A percentile compares a stretch with the other conserved stretches of the same genome.
Evolutionary conservation across 139 green algal species (phyloP).

Genomic region (Monoraphidium neglectum): DNA sequence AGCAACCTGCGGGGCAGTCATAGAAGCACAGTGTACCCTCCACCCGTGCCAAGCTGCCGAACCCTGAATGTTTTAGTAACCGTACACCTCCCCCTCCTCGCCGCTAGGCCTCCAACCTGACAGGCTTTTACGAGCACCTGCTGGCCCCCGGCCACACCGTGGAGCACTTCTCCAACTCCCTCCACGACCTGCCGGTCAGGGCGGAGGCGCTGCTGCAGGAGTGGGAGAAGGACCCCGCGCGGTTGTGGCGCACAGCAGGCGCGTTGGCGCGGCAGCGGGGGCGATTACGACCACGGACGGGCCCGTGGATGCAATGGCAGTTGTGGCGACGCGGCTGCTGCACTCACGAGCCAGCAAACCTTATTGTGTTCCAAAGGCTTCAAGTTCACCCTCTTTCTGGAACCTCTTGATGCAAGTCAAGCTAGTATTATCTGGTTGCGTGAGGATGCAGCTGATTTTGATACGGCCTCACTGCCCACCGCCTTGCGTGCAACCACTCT

Average conservation of each 20-base stretch:
- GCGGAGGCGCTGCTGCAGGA: not conserved
- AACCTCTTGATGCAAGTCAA: no score
- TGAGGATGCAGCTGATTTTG: no score
- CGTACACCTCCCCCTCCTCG: not conserved
- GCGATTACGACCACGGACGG: not conserved
- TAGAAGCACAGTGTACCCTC: no score
- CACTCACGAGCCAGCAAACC: no score
- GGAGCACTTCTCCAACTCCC: constrained; percentile 19
- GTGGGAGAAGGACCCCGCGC: not conserved
- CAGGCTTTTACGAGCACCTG: constrained; percentile 46
- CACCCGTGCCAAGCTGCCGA: no score
- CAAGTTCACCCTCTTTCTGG: no score
- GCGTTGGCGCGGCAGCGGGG: not conserved
- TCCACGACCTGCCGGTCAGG: constrained; percentile 19
- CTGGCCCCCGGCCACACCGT: constrained; percentile 20
- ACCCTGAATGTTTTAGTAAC: no score
- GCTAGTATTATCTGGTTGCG: no score
- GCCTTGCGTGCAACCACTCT: no score
- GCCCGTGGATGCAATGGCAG: not conserved
- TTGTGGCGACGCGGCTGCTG: not conserved
- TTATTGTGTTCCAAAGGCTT: no score
- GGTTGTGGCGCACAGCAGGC: constrained; percentile 19
- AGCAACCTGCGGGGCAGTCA: no score
- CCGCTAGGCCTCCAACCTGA: constrained; percentile 32
- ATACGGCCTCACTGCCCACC: no score